Evolutionary conservation across 495 filamentous ascomycete species (phyloP), one percentile per base, ranked within the genome.

Genomic region (Penicillium herquei): DNA sequence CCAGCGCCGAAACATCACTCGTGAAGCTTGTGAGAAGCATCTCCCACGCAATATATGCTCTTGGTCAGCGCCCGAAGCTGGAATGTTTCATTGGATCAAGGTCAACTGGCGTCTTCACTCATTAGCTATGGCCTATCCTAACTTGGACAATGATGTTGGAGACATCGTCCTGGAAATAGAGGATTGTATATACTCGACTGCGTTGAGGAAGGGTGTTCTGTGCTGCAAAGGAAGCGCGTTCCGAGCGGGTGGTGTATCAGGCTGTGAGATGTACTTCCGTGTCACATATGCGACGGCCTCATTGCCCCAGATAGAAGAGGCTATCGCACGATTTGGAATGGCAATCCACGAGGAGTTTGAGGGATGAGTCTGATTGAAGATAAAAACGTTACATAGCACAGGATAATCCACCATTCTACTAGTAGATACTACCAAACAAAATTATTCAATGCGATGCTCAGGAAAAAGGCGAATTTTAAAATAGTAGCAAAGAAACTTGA

Each of bases 31-130:
- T 59, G 88, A 91, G 69, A 73, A 73, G 51, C 81, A 82, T 55
- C 65, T 96, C 17, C 91, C 90, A 0, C 64, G 64, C 26, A 82
- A 87, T 45, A 66, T 96, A 39, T 85, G 87, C 13, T 85, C 80
- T 65, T 96, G 91, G 91, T 76, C 65, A 35, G 74, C 84, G 7
- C 89, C 91, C 0, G 73, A 74, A 46, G 89, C 90, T 6, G 91
- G 91, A 57, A 95, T 96, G 91, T 96, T 96, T 80, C 84, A 86
- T 61, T 74, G 83, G 49, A 34, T 52, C 39, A 30, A 34, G 12
- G 30, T 52, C 2, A 39, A 52, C 80, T 53, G 50, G 50, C 39
- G 30, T 6, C 10, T 33, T 11, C 50, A 52, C 12, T 30, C 50
- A 5, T 10, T 33, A 21, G 37, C 30, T 16, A 0, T 1, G 4